A percentile compares a stretch with the other conserved stretches of the same genome.
Evolutionary conservation across 78 protist species (phyloP).

Genomic region (Fonticula alba): DNA sequence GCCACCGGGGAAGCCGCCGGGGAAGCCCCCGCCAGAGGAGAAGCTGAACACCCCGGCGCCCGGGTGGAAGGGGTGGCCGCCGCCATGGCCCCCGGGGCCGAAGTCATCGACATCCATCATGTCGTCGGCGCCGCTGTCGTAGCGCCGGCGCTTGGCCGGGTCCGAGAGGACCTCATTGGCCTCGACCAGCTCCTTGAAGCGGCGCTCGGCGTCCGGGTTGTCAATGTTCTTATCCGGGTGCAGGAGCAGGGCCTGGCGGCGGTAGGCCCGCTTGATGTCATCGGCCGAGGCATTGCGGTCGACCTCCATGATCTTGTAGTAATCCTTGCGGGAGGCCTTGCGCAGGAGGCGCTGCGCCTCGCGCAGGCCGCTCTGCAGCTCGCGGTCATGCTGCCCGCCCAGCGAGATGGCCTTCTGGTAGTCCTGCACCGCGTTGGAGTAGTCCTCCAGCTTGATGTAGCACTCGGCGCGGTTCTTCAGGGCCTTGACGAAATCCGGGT

Average conservation of each 20-base stretch:
- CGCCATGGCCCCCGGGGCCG: background rate
- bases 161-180: constrained; percentile 27
- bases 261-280: constrained; percentile 17
- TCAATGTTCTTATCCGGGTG: constrained; percentile 10
- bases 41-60: background rate
- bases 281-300: background rate
- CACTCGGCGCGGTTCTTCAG: background rate
- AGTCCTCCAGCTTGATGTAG: background rate
- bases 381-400: background rate
- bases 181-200: constrained; percentile 34
- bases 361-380: background rate
- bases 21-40: background rate
- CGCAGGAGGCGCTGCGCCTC: constrained; percentile 8
- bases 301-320: constrained; percentile 23
- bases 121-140: constrained; percentile 17
- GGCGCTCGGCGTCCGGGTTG: constrained; percentile 5
- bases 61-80: background rate
- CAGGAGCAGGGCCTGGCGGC: constrained; percentile 11
- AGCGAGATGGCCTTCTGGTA: constrained; percentile 11
- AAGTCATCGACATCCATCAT: background rate
- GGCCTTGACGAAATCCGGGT: background rate
- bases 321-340: constrained; percentile 17
- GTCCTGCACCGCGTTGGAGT: constrained; percentile 2
- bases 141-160: constrained; percentile 8
- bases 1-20: background rate